These are phyloP conservation scores for Fusarium secorum DNA, from an alignment of 2,329 filamentous ascomycete genomes.

Conservation along the genomic window DNA sequence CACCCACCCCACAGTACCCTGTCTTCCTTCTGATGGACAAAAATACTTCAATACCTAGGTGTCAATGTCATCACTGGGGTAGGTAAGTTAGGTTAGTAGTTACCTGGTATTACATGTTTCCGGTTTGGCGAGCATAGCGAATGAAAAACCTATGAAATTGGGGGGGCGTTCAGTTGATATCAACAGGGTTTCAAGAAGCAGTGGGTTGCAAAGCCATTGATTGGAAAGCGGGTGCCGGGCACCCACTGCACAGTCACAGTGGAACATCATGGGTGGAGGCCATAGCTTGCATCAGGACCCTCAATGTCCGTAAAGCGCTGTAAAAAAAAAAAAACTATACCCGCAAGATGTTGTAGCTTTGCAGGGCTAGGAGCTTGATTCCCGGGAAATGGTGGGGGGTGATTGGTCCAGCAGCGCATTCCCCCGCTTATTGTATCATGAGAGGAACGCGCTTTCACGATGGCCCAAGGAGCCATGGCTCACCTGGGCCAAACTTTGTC, in stretches of 20 bases:
- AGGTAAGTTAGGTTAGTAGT: not conserved
- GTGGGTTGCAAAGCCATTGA: slow-evolving; percentile 11
- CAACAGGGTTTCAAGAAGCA: slow-evolving; percentile 20
- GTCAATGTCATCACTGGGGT: not conserved
- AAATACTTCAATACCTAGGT: not conserved
- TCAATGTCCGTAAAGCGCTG: slow-evolving; percentile 8
- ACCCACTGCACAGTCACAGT: not conserved
- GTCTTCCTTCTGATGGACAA: not conserved
- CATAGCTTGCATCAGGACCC: not conserved
- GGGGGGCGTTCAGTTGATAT: not conserved
- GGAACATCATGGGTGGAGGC: not conserved
- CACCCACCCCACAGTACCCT: not conserved
- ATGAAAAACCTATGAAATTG: not conserved
- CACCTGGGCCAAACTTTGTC: slow-evolving; percentile 40
- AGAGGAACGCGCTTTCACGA: slow-evolving; percentile 43
- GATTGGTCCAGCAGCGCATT: slow-evolving; percentile 43
- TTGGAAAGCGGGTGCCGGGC: not conserved
- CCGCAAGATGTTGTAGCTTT: slow-evolving; percentile 32
- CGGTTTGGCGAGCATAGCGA: slow-evolving; percentile 25
- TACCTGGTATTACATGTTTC: not conserved
- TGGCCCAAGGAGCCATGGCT: slow-evolving; percentile 31
- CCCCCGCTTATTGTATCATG: slow-evolving; percentile 53
- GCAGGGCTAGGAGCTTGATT: slow-evolving; percentile 37
- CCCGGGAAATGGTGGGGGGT: slow-evolving; percentile 32
- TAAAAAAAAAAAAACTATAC: slow-evolving; percentile 2